These are phyloP conservation scores for Cercospora canescens DNA, from an alignment of 2,329 filamentous ascomycete species.

Conservation along the genomic window DNA sequence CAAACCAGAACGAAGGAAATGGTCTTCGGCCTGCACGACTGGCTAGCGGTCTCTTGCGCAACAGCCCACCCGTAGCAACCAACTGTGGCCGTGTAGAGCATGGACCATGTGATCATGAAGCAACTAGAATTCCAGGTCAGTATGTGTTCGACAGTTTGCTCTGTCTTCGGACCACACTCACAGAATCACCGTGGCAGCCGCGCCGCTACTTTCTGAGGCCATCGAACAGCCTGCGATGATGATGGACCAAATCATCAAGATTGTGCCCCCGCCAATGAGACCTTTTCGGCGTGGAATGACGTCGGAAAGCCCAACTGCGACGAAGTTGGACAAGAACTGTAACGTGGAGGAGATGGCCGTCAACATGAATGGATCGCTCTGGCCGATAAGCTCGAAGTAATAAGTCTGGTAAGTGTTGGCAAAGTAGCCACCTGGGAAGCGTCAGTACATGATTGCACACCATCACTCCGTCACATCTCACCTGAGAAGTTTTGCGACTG, in stretches of 20 bases:
- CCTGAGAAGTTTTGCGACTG: conserved; percentile 29
- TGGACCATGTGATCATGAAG: conserved; percentile 33
- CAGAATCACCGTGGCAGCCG: conserved; percentile 26
- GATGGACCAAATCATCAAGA: conserved; percentile 28
- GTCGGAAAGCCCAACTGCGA: conserved; percentile 24
- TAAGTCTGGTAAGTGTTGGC: conserved; percentile 29
- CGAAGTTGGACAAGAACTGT: conserved; percentile 28
- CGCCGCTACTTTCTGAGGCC: conserved; percentile 24
- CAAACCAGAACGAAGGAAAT: conserved; percentile 31
- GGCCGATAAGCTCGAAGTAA: conserved; percentile 29
- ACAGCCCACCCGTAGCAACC: conserved; percentile 32
- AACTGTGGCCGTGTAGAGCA: conserved; percentile 30
- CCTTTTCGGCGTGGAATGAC: conserved; percentile 28
- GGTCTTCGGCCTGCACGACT: conserved; percentile 29
- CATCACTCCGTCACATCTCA: neutral
- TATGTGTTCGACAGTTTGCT: neutral
- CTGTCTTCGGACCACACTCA: neutral
- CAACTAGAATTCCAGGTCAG: neutral
- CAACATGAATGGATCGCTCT: conserved; percentile 26
- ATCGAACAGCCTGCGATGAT: conserved; percentile 27
- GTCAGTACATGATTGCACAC: too few relatives aligned
- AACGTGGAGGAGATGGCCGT: conserved; percentile 28
- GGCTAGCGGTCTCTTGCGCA: conserved; percentile 29
- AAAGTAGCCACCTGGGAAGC: conserved; percentile 24
- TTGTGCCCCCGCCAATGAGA: conserved; percentile 26